Percentiles rank a stretch among this genome's conserved stretches.
Evolutionary conservation across 2,329 filamentous ascomycete species (phyloP).

Genomic region (Aureobasidium mangrovei): DNA sequence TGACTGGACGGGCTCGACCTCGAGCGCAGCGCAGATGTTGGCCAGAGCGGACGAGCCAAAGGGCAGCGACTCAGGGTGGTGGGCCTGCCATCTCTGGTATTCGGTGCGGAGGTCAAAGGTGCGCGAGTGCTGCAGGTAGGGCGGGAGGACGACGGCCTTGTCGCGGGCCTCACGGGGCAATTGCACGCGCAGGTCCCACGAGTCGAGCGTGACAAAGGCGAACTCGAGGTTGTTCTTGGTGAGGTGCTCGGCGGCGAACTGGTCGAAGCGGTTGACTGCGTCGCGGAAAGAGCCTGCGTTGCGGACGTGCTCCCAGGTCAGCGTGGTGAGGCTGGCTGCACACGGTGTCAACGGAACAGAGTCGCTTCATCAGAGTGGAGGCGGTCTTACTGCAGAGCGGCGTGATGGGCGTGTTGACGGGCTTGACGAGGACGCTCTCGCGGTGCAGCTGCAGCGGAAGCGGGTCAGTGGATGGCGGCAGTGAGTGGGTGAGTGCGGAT

Average conservation of each 20-base stretch:
- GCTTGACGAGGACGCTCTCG: constrained; percentile 94
- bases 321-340: constrained; percentile 85
- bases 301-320: constrained; percentile 98
- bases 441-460: constrained; percentile 63
- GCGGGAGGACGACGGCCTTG: constrained; percentile 92
- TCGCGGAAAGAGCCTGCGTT: constrained; percentile 96
- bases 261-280: constrained; percentile 89
- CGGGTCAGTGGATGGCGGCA: constrained; percentile 7
- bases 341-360: constrained; percentile 23
- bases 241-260: constrained; percentile 86
- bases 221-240: constrained; percentile 89
- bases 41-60: constrained; percentile 92
- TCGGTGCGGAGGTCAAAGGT: constrained; percentile 96
- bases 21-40: constrained; percentile 95
- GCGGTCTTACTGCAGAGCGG: constrained; percentile 86
- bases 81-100: constrained; percentile 97
- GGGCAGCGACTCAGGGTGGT: constrained; percentile 93
- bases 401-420: constrained; percentile 96
- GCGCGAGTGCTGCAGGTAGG: constrained; percentile 94
- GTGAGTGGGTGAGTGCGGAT: background rate
- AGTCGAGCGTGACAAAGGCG: constrained; percentile 95
- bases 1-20: constrained; percentile 95
- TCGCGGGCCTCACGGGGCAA: constrained; percentile 94
- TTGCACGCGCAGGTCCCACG: constrained; percentile 97
- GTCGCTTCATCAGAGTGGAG: background rate